These are phyloP conservation scores for Hibiscus trionum DNA, from an alignment of 345 rosid genomes.

Conservation along the genomic window DNA sequence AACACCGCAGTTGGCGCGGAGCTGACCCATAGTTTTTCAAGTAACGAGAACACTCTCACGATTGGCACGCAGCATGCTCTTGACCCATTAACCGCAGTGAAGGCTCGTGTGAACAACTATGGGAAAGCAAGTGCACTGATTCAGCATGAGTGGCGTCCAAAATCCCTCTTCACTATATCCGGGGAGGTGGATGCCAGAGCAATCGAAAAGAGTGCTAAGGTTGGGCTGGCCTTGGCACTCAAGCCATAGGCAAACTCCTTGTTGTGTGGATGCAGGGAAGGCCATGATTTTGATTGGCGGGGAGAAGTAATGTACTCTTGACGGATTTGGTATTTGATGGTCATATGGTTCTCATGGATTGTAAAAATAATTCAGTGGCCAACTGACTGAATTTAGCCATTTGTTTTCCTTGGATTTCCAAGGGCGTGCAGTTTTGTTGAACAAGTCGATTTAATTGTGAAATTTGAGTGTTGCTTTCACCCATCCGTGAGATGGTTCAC, in stretches of 20 bases:
- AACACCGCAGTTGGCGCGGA: conserved; percentile 95
- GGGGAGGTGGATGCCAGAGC: conserved; percentile 92
- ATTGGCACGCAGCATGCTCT: conserved; percentile 79
- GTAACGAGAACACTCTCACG: conserved; percentile 69
- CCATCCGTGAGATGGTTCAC: background rate
- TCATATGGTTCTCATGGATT: conserved; percentile 18
- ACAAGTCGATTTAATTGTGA: background rate
- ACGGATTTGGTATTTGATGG: conserved; percentile 19
- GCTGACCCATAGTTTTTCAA: conserved; percentile 72
- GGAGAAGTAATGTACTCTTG: conserved; percentile 27
- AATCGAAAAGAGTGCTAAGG: conserved; percentile 85
- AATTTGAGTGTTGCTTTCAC: background rate
- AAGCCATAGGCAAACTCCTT: conserved; percentile 42
- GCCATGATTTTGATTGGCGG: conserved; percentile 1
- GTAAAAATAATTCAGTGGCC: conserved; percentile 31
- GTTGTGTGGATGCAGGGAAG: conserved; percentile 2
- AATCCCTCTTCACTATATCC: conserved; percentile 76
- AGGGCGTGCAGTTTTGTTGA: background rate
- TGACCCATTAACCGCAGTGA: conserved; percentile 81
- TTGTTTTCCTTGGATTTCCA: conserved; percentile 3
- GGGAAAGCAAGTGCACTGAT: conserved; percentile 82
- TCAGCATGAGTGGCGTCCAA: conserved; percentile 95
- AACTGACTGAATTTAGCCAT: conserved; percentile 1
- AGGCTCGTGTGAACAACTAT: conserved; percentile 89
- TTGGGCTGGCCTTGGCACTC: conserved; percentile 82